Conservation (phyloP, 176 grass and related monocot genomes). For the Puccinellia tenuiflora region DNA sequence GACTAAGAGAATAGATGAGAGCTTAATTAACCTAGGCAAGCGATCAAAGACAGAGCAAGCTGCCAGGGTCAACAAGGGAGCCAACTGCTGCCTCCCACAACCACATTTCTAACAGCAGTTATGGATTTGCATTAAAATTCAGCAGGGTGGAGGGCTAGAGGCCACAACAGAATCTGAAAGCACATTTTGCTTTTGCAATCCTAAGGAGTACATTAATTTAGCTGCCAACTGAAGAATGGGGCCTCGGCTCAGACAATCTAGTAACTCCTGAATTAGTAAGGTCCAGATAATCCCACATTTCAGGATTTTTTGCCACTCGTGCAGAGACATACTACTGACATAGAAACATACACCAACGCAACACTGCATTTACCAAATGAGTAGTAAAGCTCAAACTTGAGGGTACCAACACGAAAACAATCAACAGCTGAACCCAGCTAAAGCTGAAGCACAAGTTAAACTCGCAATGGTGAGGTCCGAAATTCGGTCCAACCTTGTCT, state of each 20-base stretch:
- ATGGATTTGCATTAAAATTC: not conserved
- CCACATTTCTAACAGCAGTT: too few species aligned
- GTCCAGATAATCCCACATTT: not conserved
- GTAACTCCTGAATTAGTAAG: not conserved
- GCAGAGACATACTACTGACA: too few species aligned
- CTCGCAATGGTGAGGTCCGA: not conserved
- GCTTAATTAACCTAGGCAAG: constrained; percentile 19
- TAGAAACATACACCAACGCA: too few species aligned
- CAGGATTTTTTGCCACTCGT: not conserved
- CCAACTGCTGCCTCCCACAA: constrained; percentile 17
- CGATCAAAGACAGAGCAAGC: not conserved
- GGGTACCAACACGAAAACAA: not conserved
- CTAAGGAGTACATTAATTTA: not conserved
- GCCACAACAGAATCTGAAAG: not conserved
- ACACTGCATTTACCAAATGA: not conserved
- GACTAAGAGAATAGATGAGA: not conserved
- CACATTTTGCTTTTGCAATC: too few species aligned
- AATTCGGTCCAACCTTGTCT: not conserved
- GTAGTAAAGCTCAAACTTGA: not conserved
- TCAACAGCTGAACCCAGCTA: not conserved
- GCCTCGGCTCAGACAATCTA: not conserved
- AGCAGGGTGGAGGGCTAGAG: not conserved
- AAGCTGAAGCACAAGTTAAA: not conserved
- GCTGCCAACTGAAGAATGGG: not conserved
- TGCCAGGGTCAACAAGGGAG: constrained; percentile 11